Conservation (phyloP, 768 basidiomycete species). For the Crucibulum laeve region DNA sequence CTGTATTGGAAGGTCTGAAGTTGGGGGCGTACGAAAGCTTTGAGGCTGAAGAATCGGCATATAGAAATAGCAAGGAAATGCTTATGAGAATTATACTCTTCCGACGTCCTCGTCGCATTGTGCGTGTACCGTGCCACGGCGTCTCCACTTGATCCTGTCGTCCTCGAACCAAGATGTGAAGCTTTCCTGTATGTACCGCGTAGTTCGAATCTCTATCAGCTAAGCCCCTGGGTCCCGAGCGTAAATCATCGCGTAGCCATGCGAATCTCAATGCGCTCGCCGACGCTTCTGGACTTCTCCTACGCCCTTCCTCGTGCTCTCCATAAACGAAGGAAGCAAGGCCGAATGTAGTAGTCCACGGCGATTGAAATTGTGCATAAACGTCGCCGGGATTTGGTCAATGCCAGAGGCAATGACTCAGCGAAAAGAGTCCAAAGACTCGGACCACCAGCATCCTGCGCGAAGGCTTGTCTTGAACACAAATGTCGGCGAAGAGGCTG, state of each 20-base stretch:
- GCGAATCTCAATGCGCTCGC: conserved; percentile 46
- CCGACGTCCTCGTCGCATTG: not conserved
- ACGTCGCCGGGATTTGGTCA: conserved; percentile 47
- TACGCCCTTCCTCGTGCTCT: conserved; percentile 13
- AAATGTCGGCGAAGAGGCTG: conserved; percentile 1
- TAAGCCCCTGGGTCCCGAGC: conserved; percentile 7
- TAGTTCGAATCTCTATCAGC: conserved; percentile 7
- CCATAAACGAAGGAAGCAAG: conserved; percentile 17
- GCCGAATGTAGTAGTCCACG: conserved; percentile 37
- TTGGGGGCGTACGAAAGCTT: conserved; percentile 30
- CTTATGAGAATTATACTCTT: not conserved
- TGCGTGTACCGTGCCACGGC: conserved; percentile 17
- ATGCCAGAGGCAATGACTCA: conserved; percentile 16
- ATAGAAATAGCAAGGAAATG: conserved; percentile 6
- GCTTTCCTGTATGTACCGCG: conserved; percentile 28
- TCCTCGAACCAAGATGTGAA: conserved; percentile 1
- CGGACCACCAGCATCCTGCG: conserved; percentile 33
- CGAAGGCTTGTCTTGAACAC: conserved; percentile 24
- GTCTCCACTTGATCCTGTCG: not conserved
- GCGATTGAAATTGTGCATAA: conserved; percentile 44
- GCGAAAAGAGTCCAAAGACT: conserved; percentile 41
- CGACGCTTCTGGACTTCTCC: conserved; percentile 47
- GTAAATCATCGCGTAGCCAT: conserved; percentile 40
- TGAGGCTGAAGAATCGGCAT: conserved; percentile 12
- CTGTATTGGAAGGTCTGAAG: conserved; percentile 32